A percentile compares a stretch with the other conserved stretches of the same genome.
Conservation (phyloP, 1,284 basidiomycete species). For the Coniophora puteana region DNA sequence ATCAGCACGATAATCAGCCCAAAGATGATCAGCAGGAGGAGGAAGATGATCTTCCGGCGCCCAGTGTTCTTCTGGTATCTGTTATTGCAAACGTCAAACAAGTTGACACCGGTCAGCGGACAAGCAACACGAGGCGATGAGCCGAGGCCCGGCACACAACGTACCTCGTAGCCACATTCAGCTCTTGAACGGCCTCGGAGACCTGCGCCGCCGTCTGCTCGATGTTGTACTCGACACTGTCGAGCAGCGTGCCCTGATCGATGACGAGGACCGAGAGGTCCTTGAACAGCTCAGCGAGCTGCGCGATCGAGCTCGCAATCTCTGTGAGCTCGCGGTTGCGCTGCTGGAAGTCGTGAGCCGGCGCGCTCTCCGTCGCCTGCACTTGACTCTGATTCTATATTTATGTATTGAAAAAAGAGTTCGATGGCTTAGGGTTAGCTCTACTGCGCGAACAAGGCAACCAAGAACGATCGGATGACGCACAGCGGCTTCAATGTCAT, state of each 20-base stretch:
- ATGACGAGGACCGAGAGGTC: conserved; percentile 93
- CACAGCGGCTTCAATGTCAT: conserved; percentile 79
- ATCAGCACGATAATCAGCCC: conserved; percentile 79
- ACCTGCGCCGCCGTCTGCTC: conserved; percentile 86
- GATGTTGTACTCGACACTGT: conserved; percentile 97
- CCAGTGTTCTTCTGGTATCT: conserved; percentile 94
- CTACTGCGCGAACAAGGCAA: conserved; percentile 8
- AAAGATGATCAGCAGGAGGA: conserved; percentile 87
- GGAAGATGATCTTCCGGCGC: conserved; percentile 88
- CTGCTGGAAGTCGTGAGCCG: conserved; percentile 49
- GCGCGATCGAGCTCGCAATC: conserved; percentile 90
- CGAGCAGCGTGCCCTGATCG: conserved; percentile 96
- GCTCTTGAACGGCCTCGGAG: conserved; percentile 81
- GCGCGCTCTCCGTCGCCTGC: conserved; percentile 36
- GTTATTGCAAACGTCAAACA: too few relatives aligned
- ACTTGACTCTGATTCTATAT: conserved; percentile 37
- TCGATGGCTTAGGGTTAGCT: conserved; percentile 17
- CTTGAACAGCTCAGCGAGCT: conserved; percentile 93
- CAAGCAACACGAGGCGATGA: conserved; percentile 3
- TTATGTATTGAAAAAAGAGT: conserved; percentile 15
- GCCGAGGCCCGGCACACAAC: conserved; percentile 18
- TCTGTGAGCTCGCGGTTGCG: conserved; percentile 83
- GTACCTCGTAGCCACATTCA: conserved; percentile 78
- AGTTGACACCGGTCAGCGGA: too few relatives aligned
- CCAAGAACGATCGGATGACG: conserved; percentile 23